Evolutionary conservation across 192 early-diverging fungal genomes (phyloP).

Genomic region (Entomortierella lignicola): DNA sequence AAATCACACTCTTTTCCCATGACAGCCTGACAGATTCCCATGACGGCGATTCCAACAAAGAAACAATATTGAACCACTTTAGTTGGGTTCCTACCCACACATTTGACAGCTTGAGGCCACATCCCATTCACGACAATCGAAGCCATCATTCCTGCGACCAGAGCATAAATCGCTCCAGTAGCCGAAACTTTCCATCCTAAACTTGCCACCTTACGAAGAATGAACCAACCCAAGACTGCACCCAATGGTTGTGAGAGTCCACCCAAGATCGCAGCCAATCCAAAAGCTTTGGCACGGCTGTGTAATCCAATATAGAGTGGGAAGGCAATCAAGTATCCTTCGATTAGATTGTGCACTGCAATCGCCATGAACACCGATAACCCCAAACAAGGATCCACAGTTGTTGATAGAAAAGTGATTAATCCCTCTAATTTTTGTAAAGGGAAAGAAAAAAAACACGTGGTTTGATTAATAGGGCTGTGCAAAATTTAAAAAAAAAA

Average conservation of each 20-base stretch:
- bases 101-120: constrained; percentile 56
- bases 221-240: constrained; percentile 60
- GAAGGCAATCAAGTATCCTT: constrained; percentile 66
- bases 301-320: constrained; percentile 63
- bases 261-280: constrained; percentile 58
- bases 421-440: constrained; percentile 60
- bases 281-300: constrained; percentile 59
- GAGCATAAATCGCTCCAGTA: constrained; percentile 61
- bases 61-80: constrained; percentile 45
- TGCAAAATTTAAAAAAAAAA: constrained; percentile 15
- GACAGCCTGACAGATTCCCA: constrained; percentile 49
- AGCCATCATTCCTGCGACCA: constrained; percentile 68
- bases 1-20: constrained; percentile 47
- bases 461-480: neutral
- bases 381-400: constrained; percentile 60
- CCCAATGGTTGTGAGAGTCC: constrained; percentile 67
- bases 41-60: constrained; percentile 46
- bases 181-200: constrained; percentile 57
- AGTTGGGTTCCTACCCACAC: constrained; percentile 39
- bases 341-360: constrained; percentile 67
- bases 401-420: constrained; percentile 64
- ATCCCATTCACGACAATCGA: constrained; percentile 62
- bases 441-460: too few relatives aligned
- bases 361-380: constrained; percentile 64
- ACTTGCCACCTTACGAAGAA: constrained; percentile 39